Percentiles rank a stretch among this genome's conserved stretches.
phyloP scores from a whole-genome alignment of 306 rosid species.

The Inga laurina region DNA sequence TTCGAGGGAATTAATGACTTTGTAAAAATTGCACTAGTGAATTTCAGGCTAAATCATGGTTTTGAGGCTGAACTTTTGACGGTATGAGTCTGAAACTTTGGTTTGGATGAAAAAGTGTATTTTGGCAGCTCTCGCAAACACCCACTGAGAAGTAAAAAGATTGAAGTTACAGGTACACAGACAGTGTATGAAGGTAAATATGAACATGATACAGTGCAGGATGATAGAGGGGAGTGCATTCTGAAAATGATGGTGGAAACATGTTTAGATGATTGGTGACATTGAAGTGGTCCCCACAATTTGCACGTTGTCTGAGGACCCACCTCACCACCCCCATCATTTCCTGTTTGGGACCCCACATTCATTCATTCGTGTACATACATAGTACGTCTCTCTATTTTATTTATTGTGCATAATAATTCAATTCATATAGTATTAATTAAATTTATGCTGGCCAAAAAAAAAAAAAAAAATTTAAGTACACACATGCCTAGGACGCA shows the following conservation, averaged over 20 bases:
- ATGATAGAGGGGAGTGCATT: constrained; percentile 2
- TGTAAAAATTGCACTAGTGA: no score
- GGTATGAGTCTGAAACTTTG: no score
- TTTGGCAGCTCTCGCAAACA: no score
- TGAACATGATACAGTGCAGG: no score
- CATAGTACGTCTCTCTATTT: background rate
- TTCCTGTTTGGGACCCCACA: background rate
- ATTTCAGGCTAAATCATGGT: no score
- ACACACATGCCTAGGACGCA: background rate
- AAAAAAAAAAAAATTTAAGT: no score
- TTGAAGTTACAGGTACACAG: background rate
- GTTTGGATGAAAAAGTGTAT: no score
- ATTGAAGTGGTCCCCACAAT: constrained; percentile 32
- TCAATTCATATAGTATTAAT: background rate
- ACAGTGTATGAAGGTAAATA: no score
- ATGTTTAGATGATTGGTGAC: constrained; percentile 41
- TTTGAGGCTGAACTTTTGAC: no score
- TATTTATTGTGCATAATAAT: background rate
- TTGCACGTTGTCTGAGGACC: constrained; percentile 12
- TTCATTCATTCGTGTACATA: background rate
- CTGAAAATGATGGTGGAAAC: constrained; percentile 43
- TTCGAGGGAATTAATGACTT: no score
- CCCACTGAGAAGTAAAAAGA: background rate
- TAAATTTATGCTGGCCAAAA: no score
- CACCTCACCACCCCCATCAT: constrained; percentile 13